Percentiles rank a stretch among this genome's conserved stretches.
Conservation (phyloP, 169 alveolate species). For the Sarcocystis neurona region DNA sequence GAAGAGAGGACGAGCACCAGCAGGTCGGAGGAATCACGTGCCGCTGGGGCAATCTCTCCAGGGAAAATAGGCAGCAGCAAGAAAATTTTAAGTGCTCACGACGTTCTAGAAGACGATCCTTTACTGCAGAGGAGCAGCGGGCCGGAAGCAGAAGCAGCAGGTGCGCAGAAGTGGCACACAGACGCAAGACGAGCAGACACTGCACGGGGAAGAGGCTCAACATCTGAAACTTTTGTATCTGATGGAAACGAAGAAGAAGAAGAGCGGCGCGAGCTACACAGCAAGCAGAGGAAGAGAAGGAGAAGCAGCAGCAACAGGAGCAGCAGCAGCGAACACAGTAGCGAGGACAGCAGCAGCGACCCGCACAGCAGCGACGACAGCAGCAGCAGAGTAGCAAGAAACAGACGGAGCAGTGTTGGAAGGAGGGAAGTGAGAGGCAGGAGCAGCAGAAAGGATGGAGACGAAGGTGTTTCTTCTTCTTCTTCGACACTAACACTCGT, state of each 20-base stretch:
- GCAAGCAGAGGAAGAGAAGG: neutral
- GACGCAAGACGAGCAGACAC: no score
- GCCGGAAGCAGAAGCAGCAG: slow-evolving; percentile 1
- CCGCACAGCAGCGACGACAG: neutral
- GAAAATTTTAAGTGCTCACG: slow-evolving; percentile 52
- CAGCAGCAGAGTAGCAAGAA: slow-evolving; percentile 6
- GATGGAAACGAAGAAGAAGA: neutral
- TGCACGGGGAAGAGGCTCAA: no score
- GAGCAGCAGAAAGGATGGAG: neutral
- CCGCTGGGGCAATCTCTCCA: neutral
- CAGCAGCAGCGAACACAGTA: slow-evolving; percentile 26
- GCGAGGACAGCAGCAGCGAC: slow-evolving; percentile 18
- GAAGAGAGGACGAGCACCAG: neutral
- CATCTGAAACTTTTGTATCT: no score
- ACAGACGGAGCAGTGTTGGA: slow-evolving; percentile 15
- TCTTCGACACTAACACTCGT: slow-evolving; percentile 8
- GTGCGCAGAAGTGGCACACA: neutral
- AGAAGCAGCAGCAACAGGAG: neutral
- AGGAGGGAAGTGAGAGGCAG: neutral
- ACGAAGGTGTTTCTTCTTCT: no score
- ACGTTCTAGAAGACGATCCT: slow-evolving; percentile 40
- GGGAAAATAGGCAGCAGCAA: slow-evolving; percentile 3
- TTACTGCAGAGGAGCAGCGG: neutral
- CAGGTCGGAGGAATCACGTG: neutral
- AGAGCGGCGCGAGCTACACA: neutral